A percentile compares a stretch with the other conserved stretches of the same genome.
phyloP scores from a whole-genome alignment of 371 early-diverging fungal species.

The Mucor irregularis region DNA sequence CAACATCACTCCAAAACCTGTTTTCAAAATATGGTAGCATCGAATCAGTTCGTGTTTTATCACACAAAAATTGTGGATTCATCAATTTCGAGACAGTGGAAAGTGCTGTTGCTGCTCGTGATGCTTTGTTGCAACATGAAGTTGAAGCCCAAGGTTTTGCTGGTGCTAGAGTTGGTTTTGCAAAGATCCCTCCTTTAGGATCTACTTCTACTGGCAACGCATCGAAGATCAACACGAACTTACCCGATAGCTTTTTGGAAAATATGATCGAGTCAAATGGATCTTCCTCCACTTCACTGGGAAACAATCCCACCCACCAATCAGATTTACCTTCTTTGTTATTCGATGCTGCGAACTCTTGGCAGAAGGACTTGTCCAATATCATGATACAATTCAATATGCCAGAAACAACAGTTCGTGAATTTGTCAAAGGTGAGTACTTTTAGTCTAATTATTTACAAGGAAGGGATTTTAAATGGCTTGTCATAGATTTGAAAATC shows the following conservation, averaged over 20 bases:
- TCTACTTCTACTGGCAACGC: slow-evolving; percentile 1
- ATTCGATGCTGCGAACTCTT: slow-evolving; percentile 17
- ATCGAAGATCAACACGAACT: not conserved
- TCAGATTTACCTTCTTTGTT: slow-evolving; percentile 16
- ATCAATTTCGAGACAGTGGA: slow-evolving; percentile 90
- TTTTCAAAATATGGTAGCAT: slow-evolving; percentile 87
- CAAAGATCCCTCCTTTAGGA: slow-evolving; percentile 70
- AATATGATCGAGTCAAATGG: not conserved
- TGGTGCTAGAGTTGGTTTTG: slow-evolving; percentile 88
- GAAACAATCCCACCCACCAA: not conserved
- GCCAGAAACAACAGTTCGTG: slow-evolving; percentile 1
- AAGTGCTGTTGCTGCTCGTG: slow-evolving; percentile 87
- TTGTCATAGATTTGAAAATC: slow-evolving; percentile 20
- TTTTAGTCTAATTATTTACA: not conserved
- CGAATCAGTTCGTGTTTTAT: slow-evolving; percentile 92
- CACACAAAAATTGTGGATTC: slow-evolving; percentile 97
- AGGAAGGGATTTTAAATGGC: not conserved
- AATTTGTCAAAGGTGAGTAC: slow-evolving; percentile 23
- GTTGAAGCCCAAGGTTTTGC: slow-evolving; percentile 76
- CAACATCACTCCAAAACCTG: slow-evolving; percentile 71
- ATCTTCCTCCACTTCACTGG: not conserved
- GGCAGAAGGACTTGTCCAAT: slow-evolving; percentile 30
- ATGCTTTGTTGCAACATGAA: slow-evolving; percentile 84
- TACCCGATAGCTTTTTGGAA: no score
- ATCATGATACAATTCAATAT: slow-evolving; percentile 36